Evolutionary conservation across 768 basidiomycete species (phyloP), one percentile per base, ranked within the genome.

Genomic region (Termitomyces sp.): DNA sequence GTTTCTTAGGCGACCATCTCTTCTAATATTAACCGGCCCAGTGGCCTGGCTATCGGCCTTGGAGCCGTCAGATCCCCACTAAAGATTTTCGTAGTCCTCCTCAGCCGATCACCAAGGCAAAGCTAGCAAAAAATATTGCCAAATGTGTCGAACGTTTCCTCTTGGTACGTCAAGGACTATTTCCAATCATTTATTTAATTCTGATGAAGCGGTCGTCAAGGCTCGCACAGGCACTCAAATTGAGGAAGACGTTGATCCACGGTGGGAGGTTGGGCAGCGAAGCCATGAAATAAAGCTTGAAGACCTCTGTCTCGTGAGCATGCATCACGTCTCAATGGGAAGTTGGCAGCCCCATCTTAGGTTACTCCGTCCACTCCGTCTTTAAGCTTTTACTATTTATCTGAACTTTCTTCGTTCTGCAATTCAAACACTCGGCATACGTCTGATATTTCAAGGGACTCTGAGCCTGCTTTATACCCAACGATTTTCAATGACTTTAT

Each of bases 51-150:
- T 91, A 91, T 63, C 75, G 82, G 33, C 79, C 83, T 48, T 92
- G 88, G 88, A 88, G 85, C 57, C 80, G 87, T 57, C 90, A 92
- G 68, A 91, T 92, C 60, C 90, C 90, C 8, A 91, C 89, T 1
- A 84, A 85, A 69, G 89, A 92, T 70, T 92, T 91, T 68, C 81
- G 82, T 41, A 90, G 82, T 61, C 89, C 90, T 0, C 90, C 88
- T 41, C 81, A 87, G 6, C 89, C 86, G 3, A 89, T 92, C 64
- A 92, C 89, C 1, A 79, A 81, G 54, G 80, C 82, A 20, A 92
- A 92, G 67, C 77, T 92, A 16, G 89, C 88, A 0, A 89, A 89
- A 68, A 91, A 90, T 57, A 81, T 92, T 8, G 89, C 89, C 1
- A 90, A 88, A 70, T 88, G 88, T 62, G 79, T 91, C 8, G 76